A percentile compares a stretch with the other conserved stretches of the same genome.
Conservation (phyloP, 345 rosid species). For the Gynandropsis gynandra region DNA sequence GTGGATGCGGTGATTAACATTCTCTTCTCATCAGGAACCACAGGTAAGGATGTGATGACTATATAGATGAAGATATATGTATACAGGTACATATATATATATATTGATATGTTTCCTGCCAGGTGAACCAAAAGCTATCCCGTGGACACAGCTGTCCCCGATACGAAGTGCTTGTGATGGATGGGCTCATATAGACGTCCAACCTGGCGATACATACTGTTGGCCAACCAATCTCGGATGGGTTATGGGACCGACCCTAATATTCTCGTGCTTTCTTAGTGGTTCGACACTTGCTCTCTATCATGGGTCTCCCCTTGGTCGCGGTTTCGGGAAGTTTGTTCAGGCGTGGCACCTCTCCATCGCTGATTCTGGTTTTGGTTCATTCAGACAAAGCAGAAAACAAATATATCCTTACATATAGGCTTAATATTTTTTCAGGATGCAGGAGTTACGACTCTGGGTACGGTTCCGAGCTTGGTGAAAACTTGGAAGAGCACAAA, state of each 20-base stretch:
- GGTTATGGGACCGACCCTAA: conserved; percentile 79
- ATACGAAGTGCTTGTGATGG: conserved; percentile 57
- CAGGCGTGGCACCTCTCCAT: conserved; percentile 35
- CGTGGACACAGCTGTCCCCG: conserved; percentile 82
- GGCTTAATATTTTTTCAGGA: conserved; percentile 39
- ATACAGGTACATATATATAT: neutral
- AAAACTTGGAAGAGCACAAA: conserved; percentile 70
- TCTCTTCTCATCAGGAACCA: conserved; percentile 92
- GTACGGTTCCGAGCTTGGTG: conserved; percentile 87
- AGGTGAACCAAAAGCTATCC: conserved; percentile 98
- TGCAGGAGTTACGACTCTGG: conserved; percentile 78
- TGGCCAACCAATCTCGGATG: conserved; percentile 97
- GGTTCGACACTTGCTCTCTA: conserved; percentile 84
- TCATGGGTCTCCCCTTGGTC: conserved; percentile 85
- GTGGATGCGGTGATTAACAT: conserved; percentile 57
- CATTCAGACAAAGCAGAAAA: neutral
- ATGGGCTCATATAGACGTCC: conserved; percentile 57
- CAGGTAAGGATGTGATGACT: conserved; percentile 37
- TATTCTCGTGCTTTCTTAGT: conserved; percentile 57
- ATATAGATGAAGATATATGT: neutral
- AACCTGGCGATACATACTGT: conserved; percentile 54
- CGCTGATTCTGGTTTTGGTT: too few relatives aligned
- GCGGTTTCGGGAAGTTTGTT: conserved; percentile 78
- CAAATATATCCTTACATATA: neutral
- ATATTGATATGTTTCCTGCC: conserved; percentile 6